Base-by-base conservation (phyloP, 495 filamentous ascomycete species). In the Lophiostoma macrostomum region DNA sequence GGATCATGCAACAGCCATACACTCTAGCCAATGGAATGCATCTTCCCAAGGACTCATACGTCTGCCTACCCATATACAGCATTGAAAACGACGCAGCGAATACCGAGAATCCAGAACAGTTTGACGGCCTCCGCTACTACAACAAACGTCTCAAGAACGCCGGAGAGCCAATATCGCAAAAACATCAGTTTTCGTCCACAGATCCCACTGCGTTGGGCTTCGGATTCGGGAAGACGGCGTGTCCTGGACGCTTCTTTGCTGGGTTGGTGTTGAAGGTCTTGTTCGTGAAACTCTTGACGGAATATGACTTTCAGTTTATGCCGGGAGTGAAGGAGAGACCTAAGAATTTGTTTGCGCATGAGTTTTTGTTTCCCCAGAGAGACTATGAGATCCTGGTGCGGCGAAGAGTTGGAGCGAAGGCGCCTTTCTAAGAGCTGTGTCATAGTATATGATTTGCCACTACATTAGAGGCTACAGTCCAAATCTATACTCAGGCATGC, bases 291-390 rank as follows among this genome's bases (percentile, higher is more conserved):
- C 14, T 44, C 24, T 4, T 44, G 4, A 44, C 41, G 5, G 41
- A 44, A 27, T 44, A 44, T 31, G 41, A 44, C 6, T 44, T 44
- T 18, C 14, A 44, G 41, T 44, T 44, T 30, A 4, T 44, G 22
- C 16, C 16, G 4, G 41, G 41, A 5, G n/a, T n/a, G n/a, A 31
- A 7, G 12, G 25, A 13, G 25, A 13, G 41, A 16, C 41, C 41
- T 10, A 44, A 44, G 41, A 44, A 44, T 31, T 14, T 28, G 23
- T 5, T 44, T 8, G 41, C 20, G 23, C 41, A 44, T 31, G 41
- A 44, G 25, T 44, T 44, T 18, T 30, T 44, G 41, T 44, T 44
- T 44, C 23, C 41, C n/a, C n/a, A n/a, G n/a, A n/a, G n/a, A n/a
- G n/a, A n/a, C n/a, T n/a, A n/a, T n/a, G n/a, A n/a, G n/a, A n/a